Evolutionary conservation across 2,329 filamentous ascomycete species (phyloP), one percentile per base, ranked within the genome.

Genomic region (Talaromyces funiculosus): DNA sequence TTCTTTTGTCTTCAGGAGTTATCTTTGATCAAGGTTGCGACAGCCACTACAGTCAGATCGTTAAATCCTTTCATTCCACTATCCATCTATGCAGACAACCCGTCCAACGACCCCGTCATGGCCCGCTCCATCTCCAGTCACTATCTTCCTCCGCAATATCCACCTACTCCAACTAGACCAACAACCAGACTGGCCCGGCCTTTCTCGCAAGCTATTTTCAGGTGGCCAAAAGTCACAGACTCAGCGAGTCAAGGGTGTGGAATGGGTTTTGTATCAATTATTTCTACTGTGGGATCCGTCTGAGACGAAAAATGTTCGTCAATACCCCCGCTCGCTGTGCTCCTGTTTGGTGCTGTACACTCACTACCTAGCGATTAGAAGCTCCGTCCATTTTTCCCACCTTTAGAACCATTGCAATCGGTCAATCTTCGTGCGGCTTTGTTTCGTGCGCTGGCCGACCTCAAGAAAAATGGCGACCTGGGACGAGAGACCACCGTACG

Each of bases 221-320:
- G 84, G 90, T 67, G 82, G 82, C 0, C 81, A 82, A 53, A 86
- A 88, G 64, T 89, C 89, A 57, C 89, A 93, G 73, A 94, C 93
- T 76, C 88, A 88, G 73, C 85, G 93, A 57, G 86, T 96, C 38
- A 86, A 90, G 67, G 86, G 86, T 62, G 85, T 92, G 38, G 94
- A 99, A 78, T 97, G 93, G 91, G 86, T 88, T 0, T 79, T 97
- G n/a, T 96, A 89, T 73, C 87, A 90, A 56, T 82, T 99, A 14
- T 96, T 96, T 73, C 81, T 83, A 38, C 77, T 95, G 3, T 97
- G 91, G 88, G 90, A 97, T 70, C 83, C 85, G 0, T 84, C 88
- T 10, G 88, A 90, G 67, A 84, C 92, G 18, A 83, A 84, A 64
- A 87, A 88, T 77, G 90, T 91, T 80, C 16, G 43, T 38, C 14